Evolutionary conservation across 768 basidiomycete genomes (phyloP).

Genomic region (Porpolomopsis calyptriformis): DNA sequence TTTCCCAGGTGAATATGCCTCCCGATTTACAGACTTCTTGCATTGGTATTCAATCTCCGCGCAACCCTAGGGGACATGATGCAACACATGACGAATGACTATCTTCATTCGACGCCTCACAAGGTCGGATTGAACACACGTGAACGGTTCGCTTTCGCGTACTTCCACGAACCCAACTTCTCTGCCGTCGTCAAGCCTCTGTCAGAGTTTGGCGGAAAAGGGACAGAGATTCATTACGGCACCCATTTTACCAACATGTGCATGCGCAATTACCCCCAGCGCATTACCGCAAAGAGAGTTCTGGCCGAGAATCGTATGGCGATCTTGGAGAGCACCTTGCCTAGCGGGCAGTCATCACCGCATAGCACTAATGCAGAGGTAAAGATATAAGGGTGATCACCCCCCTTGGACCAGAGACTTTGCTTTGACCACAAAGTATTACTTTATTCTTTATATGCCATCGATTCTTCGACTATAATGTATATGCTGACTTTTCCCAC

Average conservation of each 20-base stretch:
- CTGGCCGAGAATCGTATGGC: slow-evolving; percentile 5
- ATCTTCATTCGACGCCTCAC: slow-evolving; percentile 6
- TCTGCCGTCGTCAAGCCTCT: slow-evolving; percentile 6
- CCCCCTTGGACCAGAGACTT: no score
- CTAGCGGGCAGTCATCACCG: background rate
- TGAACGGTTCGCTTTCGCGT: slow-evolving; percentile 8
- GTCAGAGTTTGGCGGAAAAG: background rate
- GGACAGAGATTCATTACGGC: slow-evolving; percentile 6
- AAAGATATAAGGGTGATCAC: no score
- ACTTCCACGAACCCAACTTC: slow-evolving; percentile 10
- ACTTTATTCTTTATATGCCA: no score
- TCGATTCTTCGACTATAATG: no score
- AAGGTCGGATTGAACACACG: slow-evolving; percentile 8
- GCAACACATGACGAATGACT: slow-evolving; percentile 9
- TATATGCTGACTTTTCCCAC: no score
- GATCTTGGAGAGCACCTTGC: background rate
- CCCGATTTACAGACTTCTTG: background rate
- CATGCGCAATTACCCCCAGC: slow-evolving; percentile 9
- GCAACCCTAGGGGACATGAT: slow-evolving; percentile 5
- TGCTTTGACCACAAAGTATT: no score
- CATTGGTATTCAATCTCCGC: no score
- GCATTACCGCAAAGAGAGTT: slow-evolving; percentile 6
- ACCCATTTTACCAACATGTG: slow-evolving; percentile 8
- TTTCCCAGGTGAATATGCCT: slow-evolving; percentile 3
- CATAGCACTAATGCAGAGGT: no score